These are phyloP conservation scores for Leucoagaricus sp. DNA, from an alignment of 1,284 basidiomycete genomes.

Conservation along the genomic window DNA sequence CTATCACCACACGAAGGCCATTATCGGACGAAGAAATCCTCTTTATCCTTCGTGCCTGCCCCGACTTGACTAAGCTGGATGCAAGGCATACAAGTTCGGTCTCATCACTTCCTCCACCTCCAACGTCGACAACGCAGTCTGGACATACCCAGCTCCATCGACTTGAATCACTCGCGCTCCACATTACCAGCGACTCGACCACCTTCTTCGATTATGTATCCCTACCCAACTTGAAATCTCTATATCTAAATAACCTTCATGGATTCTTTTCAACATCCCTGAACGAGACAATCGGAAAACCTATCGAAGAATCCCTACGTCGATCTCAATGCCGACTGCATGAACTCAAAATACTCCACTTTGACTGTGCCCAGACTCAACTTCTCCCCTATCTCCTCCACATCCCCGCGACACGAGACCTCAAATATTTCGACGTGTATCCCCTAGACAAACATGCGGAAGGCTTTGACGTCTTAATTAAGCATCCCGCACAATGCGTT, in stretches of 20 bases:
- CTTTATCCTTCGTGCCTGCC: constrained; percentile 9
- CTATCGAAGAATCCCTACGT: not conserved
- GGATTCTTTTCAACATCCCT: not conserved
- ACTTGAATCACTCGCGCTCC: not conserved
- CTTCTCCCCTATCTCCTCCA: not conserved
- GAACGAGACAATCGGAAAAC: not conserved
- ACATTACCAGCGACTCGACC: not conserved
- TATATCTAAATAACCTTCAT: not conserved
- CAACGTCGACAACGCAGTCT: too few species aligned
- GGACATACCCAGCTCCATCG: not conserved
- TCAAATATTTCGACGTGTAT: not conserved
- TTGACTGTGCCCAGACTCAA: not conserved
- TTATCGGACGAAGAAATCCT: constrained; percentile 4
- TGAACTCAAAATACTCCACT: not conserved
- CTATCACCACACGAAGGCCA: not conserved
- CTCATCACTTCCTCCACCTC: not conserved
- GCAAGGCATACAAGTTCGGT: not conserved
- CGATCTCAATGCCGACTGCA: not conserved
- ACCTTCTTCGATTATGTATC: constrained; percentile 4
- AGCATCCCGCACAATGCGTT: constrained; percentile 3
- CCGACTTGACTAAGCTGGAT: not conserved
- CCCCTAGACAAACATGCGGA: not conserved
- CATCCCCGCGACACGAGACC: not conserved
- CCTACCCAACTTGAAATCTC: not conserved
- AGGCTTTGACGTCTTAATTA: not conserved